phyloP scores from a whole-genome alignment of 2,329 filamentous ascomycete genomes.

The Penicillium sp. region DNA sequence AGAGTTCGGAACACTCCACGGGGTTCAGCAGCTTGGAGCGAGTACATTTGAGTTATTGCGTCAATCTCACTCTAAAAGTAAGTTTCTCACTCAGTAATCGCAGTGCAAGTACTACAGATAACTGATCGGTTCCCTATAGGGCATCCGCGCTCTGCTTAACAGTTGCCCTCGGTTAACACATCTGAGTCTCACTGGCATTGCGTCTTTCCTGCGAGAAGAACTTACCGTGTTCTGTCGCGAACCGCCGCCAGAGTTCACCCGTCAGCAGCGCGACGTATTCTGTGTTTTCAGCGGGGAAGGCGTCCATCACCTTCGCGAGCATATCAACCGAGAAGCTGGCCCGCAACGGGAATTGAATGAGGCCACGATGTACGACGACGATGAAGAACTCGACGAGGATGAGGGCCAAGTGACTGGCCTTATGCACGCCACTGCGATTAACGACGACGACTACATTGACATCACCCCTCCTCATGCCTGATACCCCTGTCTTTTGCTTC shows the following conservation, averaged over 20 bases:
- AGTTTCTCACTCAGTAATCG: constrained; percentile 33
- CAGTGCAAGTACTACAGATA: not conserved
- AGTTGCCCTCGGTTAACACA: constrained; percentile 92
- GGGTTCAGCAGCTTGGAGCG: constrained; percentile 77
- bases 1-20: constrained; percentile 59
- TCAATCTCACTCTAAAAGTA: constrained; percentile 80
- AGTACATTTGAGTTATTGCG: constrained; percentile 95
- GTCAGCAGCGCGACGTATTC: constrained; percentile 92
- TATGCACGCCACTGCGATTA: constrained; percentile 48
- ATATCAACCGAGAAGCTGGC: constrained; percentile 65
- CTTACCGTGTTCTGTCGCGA: constrained; percentile 84
- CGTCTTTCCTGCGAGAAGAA: constrained; percentile 88
- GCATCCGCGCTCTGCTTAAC: constrained; percentile 86
- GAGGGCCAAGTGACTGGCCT: constrained; percentile 48
- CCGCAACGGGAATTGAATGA: constrained; percentile 39
- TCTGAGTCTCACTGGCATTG: constrained; percentile 89
- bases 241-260: constrained; percentile 88
- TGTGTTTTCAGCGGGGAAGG: constrained; percentile 94
- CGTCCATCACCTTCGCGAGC: constrained; percentile 75
- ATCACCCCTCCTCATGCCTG: constrained; percentile 41
- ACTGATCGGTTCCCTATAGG: constrained; percentile 56
- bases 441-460: constrained; percentile 49
- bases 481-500: constrained; percentile 36
- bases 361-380: constrained; percentile 51
- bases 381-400: constrained; percentile 50